phyloP scores from a whole-genome alignment of 371 early-diverging fungal species.

The Choanephora cucurbitarum region DNA sequence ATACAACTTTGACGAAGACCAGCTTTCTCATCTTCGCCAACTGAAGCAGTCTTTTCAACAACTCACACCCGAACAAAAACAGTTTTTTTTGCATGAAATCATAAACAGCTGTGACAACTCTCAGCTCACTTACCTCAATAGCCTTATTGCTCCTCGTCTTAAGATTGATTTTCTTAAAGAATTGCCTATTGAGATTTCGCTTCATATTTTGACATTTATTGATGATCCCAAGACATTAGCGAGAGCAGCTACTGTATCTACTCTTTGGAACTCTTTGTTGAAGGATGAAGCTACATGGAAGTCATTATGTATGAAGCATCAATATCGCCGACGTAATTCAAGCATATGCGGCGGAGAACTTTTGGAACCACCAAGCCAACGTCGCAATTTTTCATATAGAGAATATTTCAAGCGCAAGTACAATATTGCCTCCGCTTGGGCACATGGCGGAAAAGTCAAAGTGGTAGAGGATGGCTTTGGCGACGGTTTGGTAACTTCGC shows the following conservation, averaged over 20 bases:
- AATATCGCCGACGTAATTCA: conserved; percentile 49
- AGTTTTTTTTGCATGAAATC: conserved; percentile 49
- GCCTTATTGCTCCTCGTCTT: conserved; percentile 62
- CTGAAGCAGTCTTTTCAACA: conserved; percentile 50
- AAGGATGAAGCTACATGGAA: conserved; percentile 64
- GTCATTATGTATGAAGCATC: conserved; percentile 50
- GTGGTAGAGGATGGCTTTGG: conserved; percentile 80
- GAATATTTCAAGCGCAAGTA: conserved; percentile 76
- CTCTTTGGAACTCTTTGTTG: conserved; percentile 73
- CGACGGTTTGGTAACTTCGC: conserved; percentile 78
- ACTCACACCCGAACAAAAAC: conserved; percentile 41
- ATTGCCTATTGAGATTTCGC: conserved; percentile 74
- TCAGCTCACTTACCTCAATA: conserved; percentile 59
- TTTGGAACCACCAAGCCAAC: conserved; percentile 46
- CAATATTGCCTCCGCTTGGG: conserved; percentile 78
- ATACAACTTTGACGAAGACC: conserved; percentile 37
- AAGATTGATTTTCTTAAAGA: conserved; percentile 81
- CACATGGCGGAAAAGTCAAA: conserved; percentile 65
- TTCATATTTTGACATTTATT: conserved; percentile 69
- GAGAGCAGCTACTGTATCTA: conserved; percentile 73
- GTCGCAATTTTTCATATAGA: conserved; percentile 66
- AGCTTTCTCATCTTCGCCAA: conserved; percentile 34
- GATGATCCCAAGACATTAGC: conserved; percentile 74
- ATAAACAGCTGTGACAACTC: conserved; percentile 58
- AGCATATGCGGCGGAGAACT: conserved; percentile 55